Conservation (phyloP, 352 stramenopile species). For the Phytophthora constricta region DNA sequence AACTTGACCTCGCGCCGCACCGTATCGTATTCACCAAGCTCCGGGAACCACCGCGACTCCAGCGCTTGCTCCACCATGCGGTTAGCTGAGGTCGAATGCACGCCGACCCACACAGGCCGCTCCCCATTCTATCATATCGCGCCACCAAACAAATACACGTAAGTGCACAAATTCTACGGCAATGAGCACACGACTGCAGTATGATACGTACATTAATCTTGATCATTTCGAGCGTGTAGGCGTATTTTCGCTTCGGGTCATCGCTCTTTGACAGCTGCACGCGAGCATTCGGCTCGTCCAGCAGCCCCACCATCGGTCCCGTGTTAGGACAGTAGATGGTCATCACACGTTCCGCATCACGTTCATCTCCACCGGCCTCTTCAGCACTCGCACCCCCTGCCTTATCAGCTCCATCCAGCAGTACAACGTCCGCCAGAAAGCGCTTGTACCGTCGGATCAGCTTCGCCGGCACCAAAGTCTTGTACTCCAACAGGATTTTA, state of each 20-base stretch:
- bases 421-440: conserved; percentile 82
- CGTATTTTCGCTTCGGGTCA: conserved; percentile 83
- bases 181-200: too few species aligned
- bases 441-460: conserved; percentile 84
- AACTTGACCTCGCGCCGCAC: conserved; percentile 82
- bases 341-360: conserved; percentile 36
- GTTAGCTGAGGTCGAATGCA: conserved; percentile 81
- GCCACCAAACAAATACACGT: not conserved
- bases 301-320: conserved; percentile 77
- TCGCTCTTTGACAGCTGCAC: conserved; percentile 83
- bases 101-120: conserved; percentile 73
- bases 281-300: conserved; percentile 67
- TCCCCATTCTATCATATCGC: conserved; percentile 63
- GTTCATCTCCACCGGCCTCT: conserved; percentile 11
- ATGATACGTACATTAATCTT: conserved; percentile 67
- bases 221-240: conserved; percentile 87
- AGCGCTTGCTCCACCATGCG: conserved; percentile 81
- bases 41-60: conserved; percentile 59
- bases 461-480: conserved; percentile 55
- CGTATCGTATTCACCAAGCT: conserved; percentile 61
- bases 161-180: not conserved
- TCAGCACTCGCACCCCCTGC: conserved; percentile 5
- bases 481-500: conserved; percentile 61
- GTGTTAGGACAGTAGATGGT: conserved; percentile 90
- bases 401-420: conserved; percentile 29